Evolutionary conservation across 768 basidiomycete genomes (phyloP).

Genomic region (Leucocoprinus sp.): DNA sequence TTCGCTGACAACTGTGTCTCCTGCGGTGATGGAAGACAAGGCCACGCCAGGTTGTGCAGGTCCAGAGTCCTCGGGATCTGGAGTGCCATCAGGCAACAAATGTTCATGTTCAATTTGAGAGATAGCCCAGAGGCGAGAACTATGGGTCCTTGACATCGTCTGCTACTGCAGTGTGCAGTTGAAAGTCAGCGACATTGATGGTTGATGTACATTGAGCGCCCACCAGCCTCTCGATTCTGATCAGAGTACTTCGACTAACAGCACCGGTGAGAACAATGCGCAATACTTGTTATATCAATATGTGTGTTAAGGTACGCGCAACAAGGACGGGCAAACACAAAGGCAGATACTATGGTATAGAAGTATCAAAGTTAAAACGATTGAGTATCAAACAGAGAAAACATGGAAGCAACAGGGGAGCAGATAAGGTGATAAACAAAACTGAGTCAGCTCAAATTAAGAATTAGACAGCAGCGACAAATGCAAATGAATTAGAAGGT

Average conservation of each 20-base stretch:
- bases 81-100: neutral
- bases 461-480: conserved; percentile 1
- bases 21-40: neutral
- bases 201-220: no score
- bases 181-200: no score
- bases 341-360: conserved; percentile 9
- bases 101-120: neutral
- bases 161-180: no score
- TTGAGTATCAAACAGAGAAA: conserved; percentile 1
- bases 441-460: neutral
- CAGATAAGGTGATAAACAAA: neutral
- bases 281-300: conserved; percentile 1
- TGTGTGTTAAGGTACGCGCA: neutral
- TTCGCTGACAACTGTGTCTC: conserved; percentile 2
- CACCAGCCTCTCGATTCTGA: no score
- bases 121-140: no score
- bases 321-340: neutral
- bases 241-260: no score
- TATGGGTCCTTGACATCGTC: no score
- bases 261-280: neutral
- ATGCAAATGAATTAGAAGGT: neutral
- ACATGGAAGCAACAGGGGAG: neutral
- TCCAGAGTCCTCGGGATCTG: neutral
- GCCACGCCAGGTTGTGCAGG: neutral
- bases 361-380: neutral